Percentiles rank a stretch among this genome's conserved stretches.
phyloP scores from a whole-genome alignment of 2,329 filamentous ascomycete species.

The Cladosporium sp. region DNA sequence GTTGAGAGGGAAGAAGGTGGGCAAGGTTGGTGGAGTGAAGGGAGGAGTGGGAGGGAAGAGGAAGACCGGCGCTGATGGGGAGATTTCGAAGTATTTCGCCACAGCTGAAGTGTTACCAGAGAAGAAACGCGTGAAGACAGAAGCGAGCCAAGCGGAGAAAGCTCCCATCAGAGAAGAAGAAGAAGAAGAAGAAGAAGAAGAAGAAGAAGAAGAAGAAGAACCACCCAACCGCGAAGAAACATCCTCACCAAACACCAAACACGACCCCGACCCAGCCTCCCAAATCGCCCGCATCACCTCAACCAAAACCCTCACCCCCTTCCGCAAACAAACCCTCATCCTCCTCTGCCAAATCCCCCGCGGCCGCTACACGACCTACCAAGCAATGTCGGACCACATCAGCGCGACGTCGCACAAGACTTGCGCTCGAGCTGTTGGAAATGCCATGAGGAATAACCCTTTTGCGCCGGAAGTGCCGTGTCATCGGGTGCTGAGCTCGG shows the following conservation, averaged over 20 bases:
- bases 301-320: constrained; percentile 44
- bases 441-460: constrained; percentile 38
- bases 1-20: constrained; percentile 34
- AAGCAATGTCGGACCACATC: constrained; percentile 31
- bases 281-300: constrained; percentile 38
- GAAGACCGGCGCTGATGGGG: neutral
- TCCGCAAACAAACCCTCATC: constrained; percentile 37
- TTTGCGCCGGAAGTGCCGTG: constrained; percentile 41
- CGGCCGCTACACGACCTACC: constrained; percentile 34
- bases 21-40: constrained; percentile 12
- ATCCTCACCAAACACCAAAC: neutral
- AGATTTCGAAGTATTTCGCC: constrained; percentile 29
- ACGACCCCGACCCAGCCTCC: constrained; percentile 15
- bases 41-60: constrained; percentile 6
- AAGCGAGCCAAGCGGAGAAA: neutral
- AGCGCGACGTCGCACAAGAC: constrained; percentile 30
- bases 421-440: constrained; percentile 37
- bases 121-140: neutral
- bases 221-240: neutral
- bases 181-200: neutral
- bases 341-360: constrained; percentile 32
- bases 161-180: neutral
- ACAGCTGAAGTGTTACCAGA: constrained; percentile 15
- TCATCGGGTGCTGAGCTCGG: constrained; percentile 34
- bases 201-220: neutral